Conservation (phyloP, 2,329 filamentous ascomycete species). For the Blumeria graminis region DNA sequence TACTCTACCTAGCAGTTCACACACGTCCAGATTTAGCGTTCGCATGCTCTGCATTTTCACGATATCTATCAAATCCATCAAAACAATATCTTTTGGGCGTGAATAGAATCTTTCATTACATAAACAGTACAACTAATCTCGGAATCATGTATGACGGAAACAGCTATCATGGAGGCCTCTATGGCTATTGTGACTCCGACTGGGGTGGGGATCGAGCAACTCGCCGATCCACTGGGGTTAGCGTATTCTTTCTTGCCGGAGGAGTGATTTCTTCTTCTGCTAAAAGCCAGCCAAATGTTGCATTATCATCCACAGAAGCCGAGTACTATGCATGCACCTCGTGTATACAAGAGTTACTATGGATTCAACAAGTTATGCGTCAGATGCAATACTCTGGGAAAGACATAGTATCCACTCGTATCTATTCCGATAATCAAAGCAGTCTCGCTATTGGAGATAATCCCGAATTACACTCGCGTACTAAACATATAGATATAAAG, state of each 20-base stretch:
- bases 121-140: background rate
- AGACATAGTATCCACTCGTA: background rate
- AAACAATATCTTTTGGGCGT: background rate
- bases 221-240: background rate
- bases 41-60: background rate
- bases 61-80: background rate
- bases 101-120: background rate
- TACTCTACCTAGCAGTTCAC: background rate
- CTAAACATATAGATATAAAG: background rate
- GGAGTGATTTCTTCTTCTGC: background rate
- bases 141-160: background rate
- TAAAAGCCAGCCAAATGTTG: background rate
- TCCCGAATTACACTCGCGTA: background rate
- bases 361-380: background rate
- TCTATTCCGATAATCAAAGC: background rate
- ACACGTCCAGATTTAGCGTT: background rate
- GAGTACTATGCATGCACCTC: background rate
- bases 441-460: background rate
- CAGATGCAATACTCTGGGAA: too few species aligned
- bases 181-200: too few species aligned
- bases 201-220: background rate
- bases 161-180: background rate
- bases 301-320: background rate
- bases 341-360: background rate
- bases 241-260: background rate